Evolutionary conservation across 1,284 basidiomycete genomes (phyloP).

Genomic region (Papiliotrema nemorosa): DNA sequence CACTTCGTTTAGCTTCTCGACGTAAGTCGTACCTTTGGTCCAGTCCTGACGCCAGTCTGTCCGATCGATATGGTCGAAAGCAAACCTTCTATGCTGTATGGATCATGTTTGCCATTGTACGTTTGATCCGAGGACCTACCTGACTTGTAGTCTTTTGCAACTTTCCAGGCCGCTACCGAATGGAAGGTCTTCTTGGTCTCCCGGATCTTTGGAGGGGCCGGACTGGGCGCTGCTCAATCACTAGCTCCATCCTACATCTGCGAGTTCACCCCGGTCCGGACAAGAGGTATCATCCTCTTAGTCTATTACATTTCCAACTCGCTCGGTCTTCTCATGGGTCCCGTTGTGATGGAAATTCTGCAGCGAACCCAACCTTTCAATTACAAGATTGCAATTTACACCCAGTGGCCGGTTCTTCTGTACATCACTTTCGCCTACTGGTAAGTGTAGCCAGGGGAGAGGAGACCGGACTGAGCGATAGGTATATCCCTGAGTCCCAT

Average conservation of each 20-base stretch:
- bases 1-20: background rate
- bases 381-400: background rate
- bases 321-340: background rate
- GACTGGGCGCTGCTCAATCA: background rate
- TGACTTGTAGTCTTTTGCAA: background rate
- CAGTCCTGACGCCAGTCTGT: background rate
- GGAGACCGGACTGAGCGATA: background rate
- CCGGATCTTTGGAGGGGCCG: background rate
- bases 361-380: background rate
- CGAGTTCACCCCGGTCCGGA: background rate
- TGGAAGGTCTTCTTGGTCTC: background rate
- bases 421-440: background rate
- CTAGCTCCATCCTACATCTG: background rate
- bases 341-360: background rate
- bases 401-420: background rate
- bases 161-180: background rate
- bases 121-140: background rate
- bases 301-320: conserved; percentile 1
- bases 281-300: background rate
- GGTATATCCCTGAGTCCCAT: background rate
- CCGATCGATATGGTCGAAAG: background rate
- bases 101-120: background rate
- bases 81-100: background rate
- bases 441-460: background rate
- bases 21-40: background rate